Conservation (phyloP, 352 stramenopile species). For the Phytophthora lateralis region DNA sequence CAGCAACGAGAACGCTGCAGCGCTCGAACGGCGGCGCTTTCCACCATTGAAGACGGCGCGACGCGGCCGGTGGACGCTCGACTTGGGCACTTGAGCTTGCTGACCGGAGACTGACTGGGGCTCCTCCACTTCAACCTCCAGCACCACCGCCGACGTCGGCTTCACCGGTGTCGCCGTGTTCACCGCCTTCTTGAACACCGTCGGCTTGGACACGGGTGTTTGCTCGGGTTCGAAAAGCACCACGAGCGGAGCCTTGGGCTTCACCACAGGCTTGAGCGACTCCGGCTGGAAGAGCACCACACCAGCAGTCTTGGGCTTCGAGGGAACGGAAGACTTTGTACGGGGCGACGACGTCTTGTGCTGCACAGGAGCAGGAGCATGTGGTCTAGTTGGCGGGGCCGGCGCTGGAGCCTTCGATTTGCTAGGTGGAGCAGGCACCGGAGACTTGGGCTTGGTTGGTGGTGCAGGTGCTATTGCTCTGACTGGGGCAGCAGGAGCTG, state of each 20-base stretch:
- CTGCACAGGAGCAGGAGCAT: slow-evolving; percentile 9
- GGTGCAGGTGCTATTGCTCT: slow-evolving; percentile 10
- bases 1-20: slow-evolving; percentile 31
- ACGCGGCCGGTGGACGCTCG: slow-evolving; percentile 36
- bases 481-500: slow-evolving; percentile 5
- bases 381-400: slow-evolving; percentile 8
- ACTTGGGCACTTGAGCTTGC: slow-evolving; percentile 14
- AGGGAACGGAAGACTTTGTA: slow-evolving; percentile 9
- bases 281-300: slow-evolving; percentile 42
- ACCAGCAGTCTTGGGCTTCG: slow-evolving; percentile 25
- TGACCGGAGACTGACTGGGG: slow-evolving; percentile 12
- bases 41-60: slow-evolving; percentile 54
- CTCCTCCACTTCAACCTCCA: slow-evolving; percentile 23
- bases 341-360: slow-evolving; percentile 22
- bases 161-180: slow-evolving; percentile 29
- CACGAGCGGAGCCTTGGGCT: slow-evolving; percentile 32
- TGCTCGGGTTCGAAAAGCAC: slow-evolving; percentile 40
- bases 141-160: slow-evolving; percentile 25
- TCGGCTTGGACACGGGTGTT: slow-evolving; percentile 10
- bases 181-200: slow-evolving; percentile 18
- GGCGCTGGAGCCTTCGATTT: slow-evolving; percentile 15
- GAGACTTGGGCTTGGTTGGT: slow-evolving; percentile 10
- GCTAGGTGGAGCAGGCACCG: slow-evolving; percentile 5
- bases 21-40: slow-evolving; percentile 38
- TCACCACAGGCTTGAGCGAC: slow-evolving; percentile 33